phyloP scores from a whole-genome alignment of 768 basidiomycete species.

The Termitomyces sp. region DNA sequence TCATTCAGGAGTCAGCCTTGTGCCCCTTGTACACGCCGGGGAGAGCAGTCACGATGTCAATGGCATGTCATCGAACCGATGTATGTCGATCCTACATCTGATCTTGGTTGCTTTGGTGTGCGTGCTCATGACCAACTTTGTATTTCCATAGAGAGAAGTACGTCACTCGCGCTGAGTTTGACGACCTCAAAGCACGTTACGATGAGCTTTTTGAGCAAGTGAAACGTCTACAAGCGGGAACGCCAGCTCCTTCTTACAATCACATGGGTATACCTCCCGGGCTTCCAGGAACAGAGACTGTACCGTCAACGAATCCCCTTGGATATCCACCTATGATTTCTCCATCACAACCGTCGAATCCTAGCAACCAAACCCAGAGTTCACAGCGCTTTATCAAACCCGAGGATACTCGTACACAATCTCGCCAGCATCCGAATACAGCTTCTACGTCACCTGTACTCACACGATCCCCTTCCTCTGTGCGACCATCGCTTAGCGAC shows the following conservation, averaged over 20 bases:
- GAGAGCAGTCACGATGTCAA: slow-evolving; percentile 75
- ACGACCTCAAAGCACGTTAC: slow-evolving; percentile 64
- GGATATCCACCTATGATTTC: slow-evolving; percentile 30
- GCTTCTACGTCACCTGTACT: slow-evolving; percentile 18
- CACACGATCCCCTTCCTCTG: slow-evolving; percentile 16
- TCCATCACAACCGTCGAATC: slow-evolving; percentile 25
- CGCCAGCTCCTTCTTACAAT: slow-evolving; percentile 25
- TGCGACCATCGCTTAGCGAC: slow-evolving; percentile 11
- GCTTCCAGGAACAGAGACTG: slow-evolving; percentile 28
- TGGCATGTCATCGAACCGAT: slow-evolving; percentile 81
- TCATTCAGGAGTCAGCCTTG: slow-evolving; percentile 66
- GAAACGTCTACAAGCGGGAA: slow-evolving; percentile 34
- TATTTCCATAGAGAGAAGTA: slow-evolving; percentile 61
- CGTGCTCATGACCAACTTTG: slow-evolving; percentile 6
- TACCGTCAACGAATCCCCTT: slow-evolving; percentile 21
- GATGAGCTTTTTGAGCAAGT: slow-evolving; percentile 56
- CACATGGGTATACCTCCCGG: slow-evolving; percentile 23
- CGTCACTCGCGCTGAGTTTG: slow-evolving; percentile 71
- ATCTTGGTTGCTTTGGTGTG: slow-evolving; percentile 9
- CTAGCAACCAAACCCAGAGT: slow-evolving; percentile 17
- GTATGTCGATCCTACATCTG: slow-evolving; percentile 39
- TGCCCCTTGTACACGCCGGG: slow-evolving; percentile 72
- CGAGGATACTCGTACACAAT: slow-evolving; percentile 18
- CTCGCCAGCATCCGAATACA: slow-evolving; percentile 16
- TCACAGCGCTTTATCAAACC: slow-evolving; percentile 21